Conservation (phyloP, 495 filamentous ascomycete genomes). For the Podospora comata region DNA sequence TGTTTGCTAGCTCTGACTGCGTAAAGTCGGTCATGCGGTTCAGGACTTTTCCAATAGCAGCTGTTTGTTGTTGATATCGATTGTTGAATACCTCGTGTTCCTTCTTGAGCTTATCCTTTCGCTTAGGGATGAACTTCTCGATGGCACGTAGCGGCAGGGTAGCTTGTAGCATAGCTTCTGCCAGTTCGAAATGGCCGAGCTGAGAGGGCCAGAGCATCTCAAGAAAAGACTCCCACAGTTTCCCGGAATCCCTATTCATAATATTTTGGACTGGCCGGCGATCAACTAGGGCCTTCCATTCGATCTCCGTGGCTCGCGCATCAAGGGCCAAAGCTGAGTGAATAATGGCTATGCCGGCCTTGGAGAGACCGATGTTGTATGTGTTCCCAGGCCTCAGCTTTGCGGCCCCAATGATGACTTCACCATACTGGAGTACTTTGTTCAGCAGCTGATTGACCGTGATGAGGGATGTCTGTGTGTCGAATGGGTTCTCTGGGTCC, state of each 20-base stretch:
- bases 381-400: slow-evolving; percentile 36
- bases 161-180: slow-evolving; percentile 66
- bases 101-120: slow-evolving; percentile 49
- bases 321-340: slow-evolving; percentile 70
- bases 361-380: slow-evolving; percentile 41
- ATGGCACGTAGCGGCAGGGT: slow-evolving; percentile 64
- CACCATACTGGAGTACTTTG: slow-evolving; percentile 46
- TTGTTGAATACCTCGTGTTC: slow-evolving; percentile 62
- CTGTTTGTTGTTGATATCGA: slow-evolving; percentile 64
- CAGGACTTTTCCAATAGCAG: slow-evolving; percentile 67
- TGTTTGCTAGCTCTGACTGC: slow-evolving; percentile 56
- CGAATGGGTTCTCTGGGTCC: slow-evolving; percentile 37
- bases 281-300: slow-evolving; percentile 63
- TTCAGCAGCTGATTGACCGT: slow-evolving; percentile 52
- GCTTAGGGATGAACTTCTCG: slow-evolving; percentile 61
- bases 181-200: slow-evolving; percentile 59
- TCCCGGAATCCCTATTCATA: slow-evolving; percentile 58
- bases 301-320: slow-evolving; percentile 66
- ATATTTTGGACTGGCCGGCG: slow-evolving; percentile 62
- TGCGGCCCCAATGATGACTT: slow-evolving; percentile 43
- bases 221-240: slow-evolving; percentile 74
- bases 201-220: slow-evolving; percentile 62
- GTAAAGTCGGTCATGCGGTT: slow-evolving; percentile 73
- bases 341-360: slow-evolving; percentile 59
- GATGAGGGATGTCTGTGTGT: slow-evolving; percentile 47